A percentile compares a stretch with the other conserved stretches of the same genome.
These are phyloP conservation scores for Brachypodium distachyon DNA, from an alignment of 202 grass and related monocot species.

Conservation along the genomic window DNA sequence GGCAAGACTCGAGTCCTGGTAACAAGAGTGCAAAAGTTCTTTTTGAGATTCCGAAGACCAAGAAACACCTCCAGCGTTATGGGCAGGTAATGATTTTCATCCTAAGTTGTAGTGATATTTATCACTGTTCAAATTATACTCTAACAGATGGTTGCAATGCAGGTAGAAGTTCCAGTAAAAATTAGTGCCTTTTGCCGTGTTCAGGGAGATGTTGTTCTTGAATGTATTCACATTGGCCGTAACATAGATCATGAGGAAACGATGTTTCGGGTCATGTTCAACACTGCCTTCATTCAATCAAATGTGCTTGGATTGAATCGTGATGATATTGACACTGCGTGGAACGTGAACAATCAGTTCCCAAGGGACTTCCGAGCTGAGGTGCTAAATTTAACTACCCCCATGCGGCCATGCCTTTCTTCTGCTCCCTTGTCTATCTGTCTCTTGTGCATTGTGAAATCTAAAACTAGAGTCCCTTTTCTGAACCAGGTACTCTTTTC, in stretches of 20 bases:
- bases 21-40: constrained; percentile 66
- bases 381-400: constrained; percentile 33
- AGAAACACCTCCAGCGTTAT: constrained; percentile 51
- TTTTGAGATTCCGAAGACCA: constrained; percentile 60
- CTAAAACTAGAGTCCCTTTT: constrained; percentile 23
- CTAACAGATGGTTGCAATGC: constrained; percentile 38
- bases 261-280: constrained; percentile 95
- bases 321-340: constrained; percentile 82
- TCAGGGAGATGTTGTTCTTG: constrained; percentile 93
- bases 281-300: constrained; percentile 87
- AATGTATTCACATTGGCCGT: constrained; percentile 64
- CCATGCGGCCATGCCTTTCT: not conserved
- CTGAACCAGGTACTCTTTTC: constrained; percentile 73
- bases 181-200: constrained; percentile 54
- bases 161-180: constrained; percentile 66
- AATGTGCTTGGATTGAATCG: constrained; percentile 63
- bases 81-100: constrained; percentile 53
- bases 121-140: constrained; percentile 7
- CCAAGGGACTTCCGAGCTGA: constrained; percentile 77
- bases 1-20: constrained; percentile 54
- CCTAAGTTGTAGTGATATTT: not conserved
- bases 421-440: not conserved
- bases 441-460: constrained; percentile 6
- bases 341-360: constrained; percentile 87
- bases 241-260: constrained; percentile 61